phyloP scores from a whole-genome alignment of 257 asterid genomes.

The Nicotiana noctiflora region DNA sequence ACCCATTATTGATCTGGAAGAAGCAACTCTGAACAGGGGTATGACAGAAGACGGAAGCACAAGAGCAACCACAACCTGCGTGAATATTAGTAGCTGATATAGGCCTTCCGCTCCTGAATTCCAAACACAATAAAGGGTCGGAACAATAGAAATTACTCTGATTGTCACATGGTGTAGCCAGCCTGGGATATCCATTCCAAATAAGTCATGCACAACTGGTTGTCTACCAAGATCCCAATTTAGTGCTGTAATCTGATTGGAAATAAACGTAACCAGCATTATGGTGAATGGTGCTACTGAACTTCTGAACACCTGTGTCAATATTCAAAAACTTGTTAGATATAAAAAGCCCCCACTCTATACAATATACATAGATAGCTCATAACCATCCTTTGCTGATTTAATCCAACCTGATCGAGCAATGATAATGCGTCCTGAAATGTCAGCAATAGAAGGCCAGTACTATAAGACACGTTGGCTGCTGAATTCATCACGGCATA shows the following conservation, averaged over 20 bases:
- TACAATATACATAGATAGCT: background rate
- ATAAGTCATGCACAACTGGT: constrained; percentile 45
- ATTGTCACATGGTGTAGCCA: constrained; percentile 94
- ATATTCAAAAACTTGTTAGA: constrained; percentile 10
- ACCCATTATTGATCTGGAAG: constrained; percentile 85
- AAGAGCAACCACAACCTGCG: constrained; percentile 83
- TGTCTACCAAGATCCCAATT: constrained; percentile 77
- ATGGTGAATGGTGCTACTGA: constrained; percentile 56
- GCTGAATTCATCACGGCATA: constrained; percentile 62
- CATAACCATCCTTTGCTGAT: background rate
- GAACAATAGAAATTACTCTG: constrained; percentile 70
- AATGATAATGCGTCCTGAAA: constrained; percentile 81
- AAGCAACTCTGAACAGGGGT: constrained; percentile 82
- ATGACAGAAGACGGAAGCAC: constrained; percentile 88
- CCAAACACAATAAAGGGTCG: constrained; percentile 83
- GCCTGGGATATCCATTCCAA: constrained; percentile 69
- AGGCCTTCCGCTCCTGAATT: constrained; percentile 85
- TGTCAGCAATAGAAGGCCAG: constrained; percentile 62
- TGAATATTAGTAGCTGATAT: constrained; percentile 68
- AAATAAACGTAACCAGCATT: constrained; percentile 47
- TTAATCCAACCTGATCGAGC: constrained; percentile 73
- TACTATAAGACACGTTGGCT: constrained; percentile 53
- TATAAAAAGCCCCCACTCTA: background rate
- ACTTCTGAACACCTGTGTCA: constrained; percentile 68
- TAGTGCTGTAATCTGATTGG: constrained; percentile 68